Base-by-base conservation (phyloP, 2,329 filamentous ascomycete genomes). In the Penicillium italicum region DNA sequence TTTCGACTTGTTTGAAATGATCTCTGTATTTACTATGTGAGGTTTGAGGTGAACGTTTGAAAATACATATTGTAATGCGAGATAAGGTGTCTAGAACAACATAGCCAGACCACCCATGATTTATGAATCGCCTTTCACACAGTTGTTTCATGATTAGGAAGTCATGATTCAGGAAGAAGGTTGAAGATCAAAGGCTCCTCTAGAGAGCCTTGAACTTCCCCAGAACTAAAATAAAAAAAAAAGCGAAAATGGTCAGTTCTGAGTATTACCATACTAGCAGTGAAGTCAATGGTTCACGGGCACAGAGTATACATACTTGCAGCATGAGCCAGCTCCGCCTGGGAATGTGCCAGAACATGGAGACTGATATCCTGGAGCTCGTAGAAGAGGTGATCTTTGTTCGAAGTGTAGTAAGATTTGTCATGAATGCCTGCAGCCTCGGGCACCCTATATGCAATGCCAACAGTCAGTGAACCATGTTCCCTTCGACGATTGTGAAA, bases 321-420 rank as follows among this genome's bases (percentile, higher is more conserved):
- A 22, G 58, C 56, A 41, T 63, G 60, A 22, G 55, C 56, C 2
- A 63, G 30, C 1, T 63, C 60, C 5, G 36, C 58, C 43, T 31
- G 51, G n/a, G 52, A 57, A 24, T 57, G 50, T n/a, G 61, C 61
- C 54, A 61, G 56, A 10, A 63, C 56, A 59, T 63, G 61, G 5
- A 63, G 54, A 46, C 61, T 63, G 14, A 63, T 62, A 34, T 60
- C 61, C 30, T 50, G 44, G n/a, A 63, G 52, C 1, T 52, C 40
- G 5, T 55, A 42, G 41, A 55, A 63, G 11, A 63, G 37, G 24
- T 63, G 61, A 41, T 63, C 61, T 34, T 63, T 63, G 47, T 63
- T 63, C 1, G 51, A 36, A 1, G 58, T 59, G 49, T 60, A 62
- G 53, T 61, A 62, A 20, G 58, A 50, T 20, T 57, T 59, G 14